Evolutionary conservation across 2,329 filamentous ascomycete genomes (phyloP).

Genomic region (Monosporascus ibericus): DNA sequence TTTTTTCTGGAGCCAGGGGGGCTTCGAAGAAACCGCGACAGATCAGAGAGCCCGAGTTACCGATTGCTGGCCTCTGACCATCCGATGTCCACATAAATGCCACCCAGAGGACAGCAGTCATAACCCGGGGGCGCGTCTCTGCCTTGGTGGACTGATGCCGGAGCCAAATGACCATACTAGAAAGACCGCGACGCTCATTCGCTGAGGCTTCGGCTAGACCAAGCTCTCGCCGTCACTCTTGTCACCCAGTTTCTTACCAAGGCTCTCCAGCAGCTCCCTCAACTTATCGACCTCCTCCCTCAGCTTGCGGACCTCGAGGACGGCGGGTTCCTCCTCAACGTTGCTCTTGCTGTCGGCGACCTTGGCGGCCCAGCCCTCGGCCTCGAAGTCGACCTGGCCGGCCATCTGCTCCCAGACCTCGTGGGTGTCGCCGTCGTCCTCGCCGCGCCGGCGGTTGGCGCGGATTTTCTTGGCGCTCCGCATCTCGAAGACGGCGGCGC

Average conservation of each 20-base stretch:
- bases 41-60: no score
- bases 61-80: neutral
- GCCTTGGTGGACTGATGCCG: neutral
- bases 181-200: neutral
- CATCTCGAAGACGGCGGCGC: slow-evolving; percentile 69
- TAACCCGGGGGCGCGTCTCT: neutral
- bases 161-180: neutral
- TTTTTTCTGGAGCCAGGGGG: no score
- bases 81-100: neutral
- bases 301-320: slow-evolving; percentile 60
- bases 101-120: neutral
- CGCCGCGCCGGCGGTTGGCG: slow-evolving; percentile 69
- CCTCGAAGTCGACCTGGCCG: slow-evolving; percentile 68
- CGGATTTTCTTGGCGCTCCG: slow-evolving; percentile 60
- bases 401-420: slow-evolving; percentile 91
- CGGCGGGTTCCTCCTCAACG: slow-evolving; percentile 69
- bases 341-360: slow-evolving; percentile 74
- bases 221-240: slow-evolving; percentile 13
- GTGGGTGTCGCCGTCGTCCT: slow-evolving; percentile 80
- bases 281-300: slow-evolving; percentile 53
- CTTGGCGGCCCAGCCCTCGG: slow-evolving; percentile 77
- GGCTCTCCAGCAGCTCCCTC: slow-evolving; percentile 38
- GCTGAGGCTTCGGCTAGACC: slow-evolving; percentile 1
- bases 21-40: no score
- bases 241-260: slow-evolving; percentile 13